Evolutionary conservation across 1,139 yeast genomes (phyloP).

Genomic region (Wickerhamomyces sp.): DNA sequence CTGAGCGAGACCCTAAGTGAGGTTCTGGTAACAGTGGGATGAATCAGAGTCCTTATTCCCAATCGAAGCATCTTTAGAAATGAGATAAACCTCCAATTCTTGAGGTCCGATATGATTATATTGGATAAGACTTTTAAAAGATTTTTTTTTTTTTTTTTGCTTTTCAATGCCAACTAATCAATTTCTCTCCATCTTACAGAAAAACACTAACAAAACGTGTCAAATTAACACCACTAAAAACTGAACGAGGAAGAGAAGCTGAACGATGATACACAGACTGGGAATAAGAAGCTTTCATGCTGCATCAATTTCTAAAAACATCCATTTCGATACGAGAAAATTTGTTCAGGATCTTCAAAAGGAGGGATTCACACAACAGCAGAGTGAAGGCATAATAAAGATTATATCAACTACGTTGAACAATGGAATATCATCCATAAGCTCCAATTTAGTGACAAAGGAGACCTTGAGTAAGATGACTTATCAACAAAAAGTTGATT

Average conservation of each 20-base stretch:
- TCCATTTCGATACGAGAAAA: constrained; percentile 65
- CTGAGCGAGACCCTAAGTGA: background rate
- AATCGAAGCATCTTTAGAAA: background rate
- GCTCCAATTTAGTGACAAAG: constrained; percentile 72
- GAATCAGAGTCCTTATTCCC: background rate
- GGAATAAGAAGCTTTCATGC: constrained; percentile 5
- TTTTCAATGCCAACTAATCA: too few relatives aligned
- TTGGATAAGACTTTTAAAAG: background rate
- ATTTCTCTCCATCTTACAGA: too few relatives aligned
- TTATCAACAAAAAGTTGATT: constrained; percentile 94
- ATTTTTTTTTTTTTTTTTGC: too few relatives aligned
- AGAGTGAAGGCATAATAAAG: constrained; percentile 75
- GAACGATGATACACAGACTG: background rate
- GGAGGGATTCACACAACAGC: constrained; percentile 70
- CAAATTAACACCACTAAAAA: background rate
- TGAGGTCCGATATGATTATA: too few relatives aligned
- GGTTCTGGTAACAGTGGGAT: background rate
- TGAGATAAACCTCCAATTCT: too few relatives aligned
- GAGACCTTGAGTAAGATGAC: constrained; percentile 80
- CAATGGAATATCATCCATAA: constrained; percentile 74
- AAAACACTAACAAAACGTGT: too few relatives aligned
- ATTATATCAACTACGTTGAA: constrained; percentile 74
- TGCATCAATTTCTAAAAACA: background rate
- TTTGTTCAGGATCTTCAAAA: constrained; percentile 64
- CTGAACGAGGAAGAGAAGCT: background rate